These are phyloP conservation scores for Nannochloropsis granulata DNA, from an alignment of 108 stramenopile genomes.

Conservation along the genomic window DNA sequence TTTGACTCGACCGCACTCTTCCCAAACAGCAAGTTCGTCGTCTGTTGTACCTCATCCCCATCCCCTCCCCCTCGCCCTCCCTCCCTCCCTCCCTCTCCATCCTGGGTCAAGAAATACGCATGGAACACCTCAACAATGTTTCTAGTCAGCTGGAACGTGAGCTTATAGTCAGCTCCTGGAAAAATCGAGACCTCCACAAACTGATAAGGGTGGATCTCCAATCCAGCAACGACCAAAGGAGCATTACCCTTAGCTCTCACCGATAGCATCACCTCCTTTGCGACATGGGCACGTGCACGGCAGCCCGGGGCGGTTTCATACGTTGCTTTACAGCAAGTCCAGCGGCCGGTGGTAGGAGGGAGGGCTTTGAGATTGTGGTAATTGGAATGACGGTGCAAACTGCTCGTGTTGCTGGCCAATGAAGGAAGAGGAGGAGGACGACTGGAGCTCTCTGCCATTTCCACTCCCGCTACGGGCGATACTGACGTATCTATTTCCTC, in stretches of 20 bases:
- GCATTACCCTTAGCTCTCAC: neutral
- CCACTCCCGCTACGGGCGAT: neutral
- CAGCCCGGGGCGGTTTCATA: neutral
- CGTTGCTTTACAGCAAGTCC: neutral
- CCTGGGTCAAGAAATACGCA: neutral
- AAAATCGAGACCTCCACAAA: neutral
- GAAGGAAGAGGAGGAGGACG: neutral
- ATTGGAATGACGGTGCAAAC: neutral
- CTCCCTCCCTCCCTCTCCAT: neutral
- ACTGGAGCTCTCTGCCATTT: neutral
- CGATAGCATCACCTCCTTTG: neutral
- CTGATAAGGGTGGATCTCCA: neutral
- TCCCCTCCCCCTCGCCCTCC: neutral
- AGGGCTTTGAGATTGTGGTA: neutral
- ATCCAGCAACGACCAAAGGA: neutral
- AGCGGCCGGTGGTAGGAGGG: neutral
- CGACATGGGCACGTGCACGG: neutral
- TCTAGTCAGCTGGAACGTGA: neutral
- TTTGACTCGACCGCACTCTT: neutral
- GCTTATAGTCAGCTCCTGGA: neutral
- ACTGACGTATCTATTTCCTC: neutral
- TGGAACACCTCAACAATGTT: neutral
- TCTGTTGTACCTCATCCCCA: neutral
- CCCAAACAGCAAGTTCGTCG: neutral
- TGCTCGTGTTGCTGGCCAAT: neutral